Conservation (phyloP, 768 basidiomycete species). For the Termitomyces sp. region DNA sequence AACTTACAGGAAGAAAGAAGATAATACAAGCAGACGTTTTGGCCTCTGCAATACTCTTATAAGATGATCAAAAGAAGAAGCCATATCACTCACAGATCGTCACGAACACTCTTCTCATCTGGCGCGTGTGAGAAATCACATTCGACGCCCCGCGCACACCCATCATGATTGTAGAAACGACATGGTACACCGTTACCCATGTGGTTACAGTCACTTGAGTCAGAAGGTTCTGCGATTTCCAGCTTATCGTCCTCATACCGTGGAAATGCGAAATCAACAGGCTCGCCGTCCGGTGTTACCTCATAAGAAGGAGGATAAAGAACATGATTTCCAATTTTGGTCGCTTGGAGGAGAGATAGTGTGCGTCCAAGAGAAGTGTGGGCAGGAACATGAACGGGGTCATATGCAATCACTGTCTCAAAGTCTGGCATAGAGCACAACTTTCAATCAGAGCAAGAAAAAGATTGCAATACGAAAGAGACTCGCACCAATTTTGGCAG, state of each 20-base stretch:
- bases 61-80: background rate
- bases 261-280: conserved; percentile 28
- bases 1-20: conserved; percentile 35
- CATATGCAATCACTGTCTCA: conserved; percentile 26
- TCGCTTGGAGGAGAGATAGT: conserved; percentile 8
- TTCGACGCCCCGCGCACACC: conserved; percentile 33
- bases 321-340: conserved; percentile 7
- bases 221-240: conserved; percentile 38
- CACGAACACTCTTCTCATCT: conserved; percentile 47
- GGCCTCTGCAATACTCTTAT: conserved; percentile 30
- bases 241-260: conserved; percentile 26
- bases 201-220: conserved; percentile 50
- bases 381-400: conserved; percentile 22
- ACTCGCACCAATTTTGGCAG: conserved; percentile 21
- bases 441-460: background rate
- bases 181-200: conserved; percentile 47
- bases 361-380: conserved; percentile 18
- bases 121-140: conserved; percentile 51
- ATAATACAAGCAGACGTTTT: conserved; percentile 42
- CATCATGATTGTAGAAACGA: conserved; percentile 50
- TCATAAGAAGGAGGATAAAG: conserved; percentile 6
- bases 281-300: conserved; percentile 4
- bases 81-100: conserved; percentile 38
- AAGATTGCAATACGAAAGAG: background rate
- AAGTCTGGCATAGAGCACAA: conserved; percentile 20